Conservation (phyloP, 148 eudicot species). For the Rhododendron ferrugineum region DNA sequence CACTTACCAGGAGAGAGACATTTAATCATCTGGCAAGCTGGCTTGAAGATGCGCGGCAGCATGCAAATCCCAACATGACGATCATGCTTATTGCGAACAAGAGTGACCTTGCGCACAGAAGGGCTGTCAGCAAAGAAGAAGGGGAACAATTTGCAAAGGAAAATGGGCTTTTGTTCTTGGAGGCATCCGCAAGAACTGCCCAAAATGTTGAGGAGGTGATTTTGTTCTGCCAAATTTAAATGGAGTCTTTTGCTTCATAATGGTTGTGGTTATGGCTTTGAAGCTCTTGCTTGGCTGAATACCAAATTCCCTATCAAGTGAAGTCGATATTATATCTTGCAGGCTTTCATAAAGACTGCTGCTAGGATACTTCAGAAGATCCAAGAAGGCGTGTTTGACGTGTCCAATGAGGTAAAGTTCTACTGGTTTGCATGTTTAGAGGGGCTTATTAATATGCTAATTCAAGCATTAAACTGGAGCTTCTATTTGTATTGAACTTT, state of each 20-base stretch:
- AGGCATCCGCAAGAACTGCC: constrained; percentile 70
- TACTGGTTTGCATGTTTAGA: neutral
- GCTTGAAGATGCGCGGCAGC: constrained; percentile 83
- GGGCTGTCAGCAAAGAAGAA: constrained; percentile 83
- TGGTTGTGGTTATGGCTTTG: constrained; percentile 4
- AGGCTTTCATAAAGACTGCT: constrained; percentile 66
- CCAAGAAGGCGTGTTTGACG: constrained; percentile 65
- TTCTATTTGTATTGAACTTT: neutral
- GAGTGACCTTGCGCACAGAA: constrained; percentile 64
- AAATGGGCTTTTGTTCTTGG: constrained; percentile 65
- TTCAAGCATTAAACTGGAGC: neutral
- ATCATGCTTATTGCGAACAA: constrained; percentile 75
- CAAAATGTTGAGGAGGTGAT: constrained; percentile 73
- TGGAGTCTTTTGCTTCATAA: neutral
- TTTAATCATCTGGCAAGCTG: constrained; percentile 72
- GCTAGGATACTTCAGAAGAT: constrained; percentile 54
- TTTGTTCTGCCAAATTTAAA: neutral
- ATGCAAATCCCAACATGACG: constrained; percentile 75
- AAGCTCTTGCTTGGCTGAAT: neutral
- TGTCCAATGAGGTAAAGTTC: constrained; percentile 58
- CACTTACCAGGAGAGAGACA: constrained; percentile 54
- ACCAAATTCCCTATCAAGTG: neutral
- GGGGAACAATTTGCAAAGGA: constrained; percentile 84
- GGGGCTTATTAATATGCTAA: neutral
- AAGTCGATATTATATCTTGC: neutral